phyloP scores from a whole-genome alignment of 225 moss, liverwort and hornwort species.

The Ulota crispa region DNA sequence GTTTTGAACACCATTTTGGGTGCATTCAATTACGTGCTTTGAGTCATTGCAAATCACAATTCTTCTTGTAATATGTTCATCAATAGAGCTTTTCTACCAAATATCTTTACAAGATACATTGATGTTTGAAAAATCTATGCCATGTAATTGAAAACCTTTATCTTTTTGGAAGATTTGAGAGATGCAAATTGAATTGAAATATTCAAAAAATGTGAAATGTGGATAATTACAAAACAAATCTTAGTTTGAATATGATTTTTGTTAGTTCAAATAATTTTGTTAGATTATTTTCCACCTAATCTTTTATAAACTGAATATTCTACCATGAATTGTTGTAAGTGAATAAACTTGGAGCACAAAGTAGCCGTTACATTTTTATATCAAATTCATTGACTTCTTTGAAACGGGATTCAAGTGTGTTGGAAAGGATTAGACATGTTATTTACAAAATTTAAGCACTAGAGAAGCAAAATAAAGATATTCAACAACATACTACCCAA shows the following conservation, averaged over 20 bases:
- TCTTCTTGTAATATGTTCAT: neutral
- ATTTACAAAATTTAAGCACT: rapidly evolving
- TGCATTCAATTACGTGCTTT: neutral
- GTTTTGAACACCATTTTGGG: neutral
- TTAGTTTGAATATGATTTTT: neutral
- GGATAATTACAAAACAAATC: neutral
- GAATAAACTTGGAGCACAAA: neutral
- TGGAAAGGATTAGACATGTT: no score
- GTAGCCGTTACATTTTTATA: no score
- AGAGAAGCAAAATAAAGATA: rapidly evolving
- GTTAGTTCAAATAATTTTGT: neutral
- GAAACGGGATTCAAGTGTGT: neutral
- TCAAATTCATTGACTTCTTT: neutral
- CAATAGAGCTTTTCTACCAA: neutral
- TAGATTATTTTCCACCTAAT: neutral
- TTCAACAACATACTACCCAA: neutral
- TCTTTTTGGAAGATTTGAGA: neutral
- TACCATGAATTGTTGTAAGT: neutral
- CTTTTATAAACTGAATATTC: neutral
- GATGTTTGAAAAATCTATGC: neutral
- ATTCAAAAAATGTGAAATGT: neutral
- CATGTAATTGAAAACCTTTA: neutral
- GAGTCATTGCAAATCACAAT: neutral
- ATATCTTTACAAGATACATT: neutral
- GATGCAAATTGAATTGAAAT: neutral